These are phyloP conservation scores for Pyropia yezoensis DNA, from an alignment of 23 red algal genomes.

Conservation along the genomic window DNA sequence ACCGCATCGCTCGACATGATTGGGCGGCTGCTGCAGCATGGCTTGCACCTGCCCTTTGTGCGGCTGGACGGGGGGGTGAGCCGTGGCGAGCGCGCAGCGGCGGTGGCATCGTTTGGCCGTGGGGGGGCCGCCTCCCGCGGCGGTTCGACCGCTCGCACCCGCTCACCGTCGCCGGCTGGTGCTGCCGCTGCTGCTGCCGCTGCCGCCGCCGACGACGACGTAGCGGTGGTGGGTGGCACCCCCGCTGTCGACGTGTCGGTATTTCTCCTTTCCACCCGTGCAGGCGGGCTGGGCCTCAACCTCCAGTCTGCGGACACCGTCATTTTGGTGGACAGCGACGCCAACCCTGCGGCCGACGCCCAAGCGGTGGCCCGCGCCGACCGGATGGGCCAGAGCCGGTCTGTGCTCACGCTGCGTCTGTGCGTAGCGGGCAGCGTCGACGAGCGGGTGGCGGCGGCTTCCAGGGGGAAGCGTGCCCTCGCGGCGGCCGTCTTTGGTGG, in stretches of 20 bases:
- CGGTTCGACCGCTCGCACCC: not conserved
- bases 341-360: conserved; percentile 75
- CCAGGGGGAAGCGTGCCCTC: too few relatives aligned
- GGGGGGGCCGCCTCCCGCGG: conserved; percentile 26
- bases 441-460: conserved; percentile 35
- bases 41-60: conserved; percentile 33
- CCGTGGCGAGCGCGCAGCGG: conserved; percentile 35
- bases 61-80: conserved; percentile 61
- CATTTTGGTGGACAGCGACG: conserved; percentile 88
- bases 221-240: too few relatives aligned
- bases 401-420: conserved; percentile 63
- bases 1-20: conserved; percentile 62
- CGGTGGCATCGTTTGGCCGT: conserved; percentile 43
- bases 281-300: conserved; percentile 85
- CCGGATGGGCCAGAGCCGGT: conserved; percentile 80
- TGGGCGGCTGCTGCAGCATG: conserved; percentile 58
- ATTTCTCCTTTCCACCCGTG: conserved; percentile 85
- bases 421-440: conserved; percentile 51
- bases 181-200: too few relatives aligned
- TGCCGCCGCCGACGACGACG: too few relatives aligned
- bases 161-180: too few relatives aligned
- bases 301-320: conserved; percentile 85
- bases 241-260: conserved; percentile 8
- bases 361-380: conserved; percentile 78
- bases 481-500: too few relatives aligned